These are phyloP conservation scores for Russula griseocarnosa DNA, from an alignment of 768 basidiomycete genomes.

Conservation along the genomic window DNA sequence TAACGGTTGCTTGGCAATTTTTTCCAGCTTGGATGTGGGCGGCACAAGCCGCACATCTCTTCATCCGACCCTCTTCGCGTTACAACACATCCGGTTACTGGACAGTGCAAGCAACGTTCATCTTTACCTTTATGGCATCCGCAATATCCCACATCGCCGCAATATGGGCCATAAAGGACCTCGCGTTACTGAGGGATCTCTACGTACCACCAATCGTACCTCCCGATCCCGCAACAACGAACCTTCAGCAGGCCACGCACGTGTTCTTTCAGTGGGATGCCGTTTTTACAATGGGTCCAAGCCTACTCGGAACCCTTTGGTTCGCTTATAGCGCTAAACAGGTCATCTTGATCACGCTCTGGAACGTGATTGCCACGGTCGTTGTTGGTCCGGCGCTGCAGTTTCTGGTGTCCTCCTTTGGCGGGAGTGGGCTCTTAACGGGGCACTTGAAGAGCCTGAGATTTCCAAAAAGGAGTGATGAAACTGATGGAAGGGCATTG, in stretches of 20 bases:
- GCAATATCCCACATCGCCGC: slow-evolving; percentile 19
- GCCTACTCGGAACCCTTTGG: slow-evolving; percentile 22
- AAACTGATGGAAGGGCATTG: not conserved
- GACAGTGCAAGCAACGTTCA: slow-evolving; percentile 22
- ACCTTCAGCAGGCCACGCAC: slow-evolving; percentile 9
- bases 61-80: slow-evolving; percentile 23
- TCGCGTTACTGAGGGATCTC: slow-evolving; percentile 14
- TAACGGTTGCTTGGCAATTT: slow-evolving; percentile 26
- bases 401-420: slow-evolving; percentile 24
- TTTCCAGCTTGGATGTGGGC: slow-evolving; percentile 24
- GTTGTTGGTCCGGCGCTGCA: slow-evolving; percentile 25
- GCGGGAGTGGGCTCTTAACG: slow-evolving; percentile 23
- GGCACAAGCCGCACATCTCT: slow-evolving; percentile 17
- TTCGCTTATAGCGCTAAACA: slow-evolving; percentile 15
- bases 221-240: slow-evolving; percentile 5
- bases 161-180: slow-evolving; percentile 6
- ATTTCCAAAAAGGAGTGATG: not conserved
- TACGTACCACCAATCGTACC: slow-evolving; percentile 17
- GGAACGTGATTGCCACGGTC: slow-evolving; percentile 17
- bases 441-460: not conserved
- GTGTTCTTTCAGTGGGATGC: slow-evolving; percentile 25
- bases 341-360: slow-evolving; percentile 6
- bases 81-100: slow-evolving; percentile 23
- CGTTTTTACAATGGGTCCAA: slow-evolving; percentile 16
- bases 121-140: slow-evolving; percentile 21